A percentile compares a stretch with the other conserved stretches of the same genome.
phyloP scores from a whole-genome alignment of 805 yeast species.

The Starmerella apis region DNA sequence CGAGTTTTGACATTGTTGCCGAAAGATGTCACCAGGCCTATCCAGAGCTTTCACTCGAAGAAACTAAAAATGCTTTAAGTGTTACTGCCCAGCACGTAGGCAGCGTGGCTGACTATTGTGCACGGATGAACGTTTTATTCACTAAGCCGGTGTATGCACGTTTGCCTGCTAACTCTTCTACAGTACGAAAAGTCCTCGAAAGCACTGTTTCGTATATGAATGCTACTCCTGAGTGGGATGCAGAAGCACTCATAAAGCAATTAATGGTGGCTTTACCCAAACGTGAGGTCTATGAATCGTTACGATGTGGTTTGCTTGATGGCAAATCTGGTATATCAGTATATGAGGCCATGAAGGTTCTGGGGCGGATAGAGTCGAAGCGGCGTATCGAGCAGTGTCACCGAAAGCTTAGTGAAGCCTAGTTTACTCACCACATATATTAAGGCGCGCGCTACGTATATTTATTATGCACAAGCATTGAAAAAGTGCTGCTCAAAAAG shows the following conservation, averaged over 20 bases:
- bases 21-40: slow-evolving; percentile 17
- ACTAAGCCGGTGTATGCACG: slow-evolving; percentile 14
- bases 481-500: not conserved
- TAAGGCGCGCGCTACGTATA: too few species aligned
- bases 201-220: slow-evolving; percentile 4
- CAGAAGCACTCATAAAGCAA: slow-evolving; percentile 3
- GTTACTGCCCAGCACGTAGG: slow-evolving; percentile 43
- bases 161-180: slow-evolving; percentile 4
- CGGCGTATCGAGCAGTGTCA: not conserved
- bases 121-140: slow-evolving; percentile 30
- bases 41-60: slow-evolving; percentile 27
- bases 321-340: slow-evolving; percentile 59
- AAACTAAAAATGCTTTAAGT: slow-evolving; percentile 36
- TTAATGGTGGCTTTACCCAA: slow-evolving; percentile 13
- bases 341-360: slow-evolving; percentile 43
- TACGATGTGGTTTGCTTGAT: slow-evolving; percentile 63
- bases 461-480: too few species aligned
- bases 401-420: not conserved
- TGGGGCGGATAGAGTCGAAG: not conserved
- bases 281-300: slow-evolving; percentile 40
- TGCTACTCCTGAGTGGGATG: not conserved
- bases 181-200: not conserved
- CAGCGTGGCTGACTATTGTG: slow-evolving; percentile 44
- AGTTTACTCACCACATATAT: too few species aligned
- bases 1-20: slow-evolving; percentile 9